Percentiles rank a stretch among this genome's conserved stretches.
Evolutionary conservation across 225 moss, liverwort and hornwort genomes (phyloP).

Genomic region (Sphagnum contortum): DNA sequence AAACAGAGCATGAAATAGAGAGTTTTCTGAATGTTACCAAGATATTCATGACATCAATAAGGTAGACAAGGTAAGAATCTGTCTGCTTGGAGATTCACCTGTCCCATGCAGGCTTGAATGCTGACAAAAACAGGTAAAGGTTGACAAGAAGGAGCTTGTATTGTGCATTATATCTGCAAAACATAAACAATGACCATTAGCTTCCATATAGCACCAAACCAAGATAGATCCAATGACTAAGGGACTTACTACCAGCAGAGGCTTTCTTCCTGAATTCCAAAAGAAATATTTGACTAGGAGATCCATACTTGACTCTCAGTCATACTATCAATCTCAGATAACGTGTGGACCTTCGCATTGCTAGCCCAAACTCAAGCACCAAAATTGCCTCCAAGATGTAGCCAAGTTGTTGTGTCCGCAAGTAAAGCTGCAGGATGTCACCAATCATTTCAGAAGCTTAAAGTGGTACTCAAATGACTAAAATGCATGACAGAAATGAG

Average conservation of each 20-base stretch:
- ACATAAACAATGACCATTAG: slow-evolving; percentile 2
- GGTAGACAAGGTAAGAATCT: too few relatives aligned
- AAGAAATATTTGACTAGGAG: too few relatives aligned
- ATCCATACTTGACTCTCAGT: too few relatives aligned
- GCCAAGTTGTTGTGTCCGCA: slow-evolving; percentile 66
- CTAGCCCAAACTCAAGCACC: slow-evolving; percentile 80
- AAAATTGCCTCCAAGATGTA: slow-evolving; percentile 87
- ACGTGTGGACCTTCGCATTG: slow-evolving; percentile 56
- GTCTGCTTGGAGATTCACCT: slow-evolving; percentile 35
- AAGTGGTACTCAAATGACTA: neutral
- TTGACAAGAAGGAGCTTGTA: slow-evolving; percentile 77
- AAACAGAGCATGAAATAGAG: too few relatives aligned
- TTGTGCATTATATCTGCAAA: slow-evolving; percentile 77
- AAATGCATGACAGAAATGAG: too few relatives aligned
- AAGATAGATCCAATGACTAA: too few relatives aligned
- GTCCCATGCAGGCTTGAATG: slow-evolving; percentile 62
- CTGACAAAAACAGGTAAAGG: slow-evolving; percentile 66
- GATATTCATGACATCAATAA: too few relatives aligned
- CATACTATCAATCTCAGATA: too few relatives aligned
- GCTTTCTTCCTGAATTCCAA: too few relatives aligned
- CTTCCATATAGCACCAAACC: too few relatives aligned
- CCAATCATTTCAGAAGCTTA: neutral
- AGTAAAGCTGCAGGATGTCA: slow-evolving; percentile 51
- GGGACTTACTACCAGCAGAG: too few relatives aligned
- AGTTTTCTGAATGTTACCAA: too few relatives aligned